These are phyloP conservation scores for Candida frijolesensis DNA, from an alignment of 1,139 yeast species.

Conservation along the genomic window DNA sequence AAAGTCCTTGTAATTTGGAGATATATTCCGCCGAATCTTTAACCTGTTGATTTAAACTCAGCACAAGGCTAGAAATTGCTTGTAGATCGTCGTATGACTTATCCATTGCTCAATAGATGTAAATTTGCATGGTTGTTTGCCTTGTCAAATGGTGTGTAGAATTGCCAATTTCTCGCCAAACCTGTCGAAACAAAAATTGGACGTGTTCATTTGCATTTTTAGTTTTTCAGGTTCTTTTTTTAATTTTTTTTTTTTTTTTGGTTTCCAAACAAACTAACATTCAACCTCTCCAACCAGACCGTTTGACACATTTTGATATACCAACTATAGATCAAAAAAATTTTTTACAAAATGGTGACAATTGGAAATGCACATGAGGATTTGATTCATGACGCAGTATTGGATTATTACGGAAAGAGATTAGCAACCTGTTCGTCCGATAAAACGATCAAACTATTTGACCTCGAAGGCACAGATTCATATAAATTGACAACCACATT, in stretches of 20 bases:
- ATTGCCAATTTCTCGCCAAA: not conserved
- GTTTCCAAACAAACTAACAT: not conserved
- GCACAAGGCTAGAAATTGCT: constrained; percentile 24
- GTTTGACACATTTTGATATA: not conserved
- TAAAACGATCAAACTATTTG: constrained; percentile 89
- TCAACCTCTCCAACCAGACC: not conserved
- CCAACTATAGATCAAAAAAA: not conserved
- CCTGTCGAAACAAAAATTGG: not conserved
- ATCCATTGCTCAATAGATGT: constrained; percentile 20
- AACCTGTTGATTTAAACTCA: constrained; percentile 23
- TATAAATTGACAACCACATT: constrained; percentile 81
- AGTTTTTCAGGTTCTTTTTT: not conserved
- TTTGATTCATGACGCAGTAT: constrained; percentile 93
- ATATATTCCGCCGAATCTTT: constrained; percentile 25
- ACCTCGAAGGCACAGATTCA: constrained; percentile 78
- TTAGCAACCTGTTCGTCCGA: constrained; percentile 96
- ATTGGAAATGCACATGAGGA: constrained; percentile 85
- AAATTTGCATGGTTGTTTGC: not conserved
- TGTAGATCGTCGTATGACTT: constrained; percentile 26
- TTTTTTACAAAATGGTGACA: constrained; percentile 52
- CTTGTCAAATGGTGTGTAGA: constrained; percentile 1
- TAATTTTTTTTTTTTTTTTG: not conserved
- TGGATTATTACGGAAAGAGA: constrained; percentile 94
- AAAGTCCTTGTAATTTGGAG: constrained; percentile 22
- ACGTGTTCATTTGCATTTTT: constrained; percentile 5